These are phyloP conservation scores for Parasitella parasitica DNA, from an alignment of 371 early-diverging fungal genomes.

Conservation along the genomic window DNA sequence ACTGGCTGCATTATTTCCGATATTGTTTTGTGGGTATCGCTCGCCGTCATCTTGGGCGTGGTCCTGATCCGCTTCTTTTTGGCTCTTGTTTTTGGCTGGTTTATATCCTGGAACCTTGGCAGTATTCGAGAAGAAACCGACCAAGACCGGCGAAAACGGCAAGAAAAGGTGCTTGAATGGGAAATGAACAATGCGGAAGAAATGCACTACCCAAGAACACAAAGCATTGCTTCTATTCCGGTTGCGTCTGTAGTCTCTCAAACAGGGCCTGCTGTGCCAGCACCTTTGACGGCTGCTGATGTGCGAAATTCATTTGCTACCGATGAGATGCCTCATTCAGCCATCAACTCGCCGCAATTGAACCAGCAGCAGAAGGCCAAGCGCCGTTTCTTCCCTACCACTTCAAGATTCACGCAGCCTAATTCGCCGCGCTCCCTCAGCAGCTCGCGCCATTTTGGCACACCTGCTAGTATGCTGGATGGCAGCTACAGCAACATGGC, in stretches of 20 bases:
- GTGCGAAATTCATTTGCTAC: background rate
- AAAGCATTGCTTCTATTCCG: conserved; percentile 35
- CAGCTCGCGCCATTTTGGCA: background rate
- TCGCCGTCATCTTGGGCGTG: conserved; percentile 76
- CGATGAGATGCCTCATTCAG: background rate
- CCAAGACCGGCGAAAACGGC: conserved; percentile 52
- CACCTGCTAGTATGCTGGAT: background rate
- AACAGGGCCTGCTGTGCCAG: background rate
- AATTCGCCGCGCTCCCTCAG: conserved; percentile 14
- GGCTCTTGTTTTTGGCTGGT: conserved; percentile 85
- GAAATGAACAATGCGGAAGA: conserved; percentile 67
- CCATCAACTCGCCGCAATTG: background rate
- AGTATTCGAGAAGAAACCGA: conserved; percentile 69
- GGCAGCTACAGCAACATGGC: background rate
- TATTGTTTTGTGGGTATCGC: conserved; percentile 73
- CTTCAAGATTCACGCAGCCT: conserved; percentile 47
- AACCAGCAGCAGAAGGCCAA: background rate
- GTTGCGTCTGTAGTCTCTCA: background rate
- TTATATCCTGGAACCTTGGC: conserved; percentile 71
- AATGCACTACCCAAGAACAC: conserved; percentile 48
- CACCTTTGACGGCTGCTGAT: background rate
- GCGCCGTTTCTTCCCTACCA: conserved; percentile 42
- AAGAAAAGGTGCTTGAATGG: conserved; percentile 61
- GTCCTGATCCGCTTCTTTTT: conserved; percentile 81
- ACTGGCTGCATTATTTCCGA: conserved; percentile 81